A percentile compares a stretch with the other conserved stretches of the same genome.
phyloP scores from a whole-genome alignment of 2,329 filamentous ascomycete genomes.

The Arachnomyces sp. region DNA sequence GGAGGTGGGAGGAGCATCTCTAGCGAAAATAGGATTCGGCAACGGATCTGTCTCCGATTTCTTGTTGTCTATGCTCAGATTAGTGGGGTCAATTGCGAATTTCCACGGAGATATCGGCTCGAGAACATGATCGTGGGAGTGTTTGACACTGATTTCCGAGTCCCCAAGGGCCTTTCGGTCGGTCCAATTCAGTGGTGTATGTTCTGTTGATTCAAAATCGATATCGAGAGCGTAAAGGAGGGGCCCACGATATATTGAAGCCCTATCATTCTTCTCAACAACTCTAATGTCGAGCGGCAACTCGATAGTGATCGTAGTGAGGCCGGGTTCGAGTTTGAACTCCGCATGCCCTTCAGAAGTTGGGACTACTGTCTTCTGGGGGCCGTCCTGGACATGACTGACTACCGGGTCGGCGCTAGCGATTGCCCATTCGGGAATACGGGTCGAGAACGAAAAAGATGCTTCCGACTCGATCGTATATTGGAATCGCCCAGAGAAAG shows the following conservation, averaged over 20 bases:
- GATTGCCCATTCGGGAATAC: conserved; percentile 40
- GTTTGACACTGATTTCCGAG: too few species aligned
- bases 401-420: conserved; percentile 16
- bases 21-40: too few species aligned
- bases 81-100: conserved; percentile 26
- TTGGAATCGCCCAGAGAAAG: conserved; percentile 33
- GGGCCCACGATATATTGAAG: conserved; percentile 38
- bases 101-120: conserved; percentile 23
- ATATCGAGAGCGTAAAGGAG: conserved; percentile 39
- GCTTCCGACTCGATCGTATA: conserved; percentile 33
- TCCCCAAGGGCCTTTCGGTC: too few species aligned
- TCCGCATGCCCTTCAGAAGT: conserved; percentile 32
- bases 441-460: conserved; percentile 37
- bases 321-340: too few species aligned
- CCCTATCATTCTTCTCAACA: conserved; percentile 37
- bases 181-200: too few species aligned
- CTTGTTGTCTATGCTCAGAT: too few species aligned
- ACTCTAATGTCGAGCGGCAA: too few species aligned
- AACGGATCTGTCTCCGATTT: too few species aligned
- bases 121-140: too few species aligned
- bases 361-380: conserved; percentile 22
- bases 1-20: too few species aligned
- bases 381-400: conserved; percentile 14
- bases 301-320: too few species aligned
- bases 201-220: conserved; percentile 20